phyloP scores from a whole-genome alignment of 148 eudicot genomes.

The Heliosperma pusillum region DNA sequence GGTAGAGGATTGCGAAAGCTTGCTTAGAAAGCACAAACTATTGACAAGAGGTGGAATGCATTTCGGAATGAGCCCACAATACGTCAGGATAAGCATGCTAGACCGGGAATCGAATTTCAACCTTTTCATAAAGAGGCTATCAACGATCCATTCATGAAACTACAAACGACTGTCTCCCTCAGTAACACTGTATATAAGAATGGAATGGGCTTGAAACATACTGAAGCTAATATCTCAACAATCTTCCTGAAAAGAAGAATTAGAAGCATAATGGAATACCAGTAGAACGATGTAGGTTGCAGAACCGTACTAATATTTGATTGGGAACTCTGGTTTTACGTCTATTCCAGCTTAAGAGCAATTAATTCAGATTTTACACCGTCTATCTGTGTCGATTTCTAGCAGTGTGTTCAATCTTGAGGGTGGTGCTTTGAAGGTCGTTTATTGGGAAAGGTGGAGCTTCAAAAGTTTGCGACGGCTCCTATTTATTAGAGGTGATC shows the following conservation, averaged over 20 bases:
- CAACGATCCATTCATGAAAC: slow-evolving; percentile 14
- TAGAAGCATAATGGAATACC: too few species aligned
- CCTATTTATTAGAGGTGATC: too few species aligned
- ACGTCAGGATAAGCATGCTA: slow-evolving; percentile 81
- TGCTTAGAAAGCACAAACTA: slow-evolving; percentile 54
- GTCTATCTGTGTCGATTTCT: background rate
- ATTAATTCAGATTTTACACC: background rate
- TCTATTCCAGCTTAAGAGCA: slow-evolving; percentile 1
- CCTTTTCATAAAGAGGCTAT: slow-evolving; percentile 56
- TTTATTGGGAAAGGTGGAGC: too few species aligned
- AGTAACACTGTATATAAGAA: slow-evolving; percentile 20
- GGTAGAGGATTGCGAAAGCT: slow-evolving; percentile 62
- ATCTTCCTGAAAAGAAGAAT: slow-evolving; percentile 2
- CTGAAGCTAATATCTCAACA: background rate
- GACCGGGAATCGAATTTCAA: slow-evolving; percentile 50
- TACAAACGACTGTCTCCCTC: background rate
- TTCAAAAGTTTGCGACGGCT: too few species aligned
- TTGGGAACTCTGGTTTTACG: background rate
- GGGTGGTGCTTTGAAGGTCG: too few species aligned
- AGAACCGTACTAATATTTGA: background rate
- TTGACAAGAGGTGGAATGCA: slow-evolving; percentile 71
- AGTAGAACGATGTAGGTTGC: slow-evolving; percentile 11
- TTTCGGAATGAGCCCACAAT: slow-evolving; percentile 59
- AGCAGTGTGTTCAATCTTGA: too few species aligned
- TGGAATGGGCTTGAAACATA: background rate